Evolutionary conservation across 2,329 filamentous ascomycete species (phyloP), one percentile per base, ranked within the genome.

Genomic region (Diplodia intermedia): DNA sequence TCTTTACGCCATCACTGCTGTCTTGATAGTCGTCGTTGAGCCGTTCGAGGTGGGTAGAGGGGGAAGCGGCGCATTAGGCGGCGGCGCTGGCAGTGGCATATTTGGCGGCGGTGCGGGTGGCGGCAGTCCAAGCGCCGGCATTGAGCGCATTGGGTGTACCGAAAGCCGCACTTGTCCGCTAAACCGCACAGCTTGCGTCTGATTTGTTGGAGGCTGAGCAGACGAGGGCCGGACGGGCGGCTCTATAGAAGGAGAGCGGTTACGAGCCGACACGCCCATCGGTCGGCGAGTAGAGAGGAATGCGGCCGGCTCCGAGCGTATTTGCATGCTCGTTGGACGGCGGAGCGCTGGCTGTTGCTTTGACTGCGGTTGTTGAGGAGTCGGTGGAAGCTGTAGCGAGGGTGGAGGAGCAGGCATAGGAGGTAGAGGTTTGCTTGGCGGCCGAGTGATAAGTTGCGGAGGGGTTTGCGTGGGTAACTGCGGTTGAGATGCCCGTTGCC

Each of bases 91-190:
- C 26, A 83, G 71, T n/a, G 82, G 81, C 71, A 80, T 79, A 14
- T 74, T 77, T 66, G 82, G 82, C 26, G 82, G 82, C 3, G 82
- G 82, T 5, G 79, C 80, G 3, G 82, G 82, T 7, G 82, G 82
- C 2, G 81, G 81, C 2, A 84, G 71, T 0, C 77, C 75, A 15
- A 81, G 77, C 0, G 77, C 72, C 2, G 81, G 76, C 70, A 83
- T 78, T 20, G 75, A 79, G 11, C 72, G 73, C 69, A 54, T 66
- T 11, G 40, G 65, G 3, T 67, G 65, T 31, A 63, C 60, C 18
- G 47, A 52, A 23, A 52, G 18, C 31, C 29, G 50, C 47, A 74
- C 73, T 7, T 71, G 60, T 6, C 23, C 29, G 7, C 8, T 20
- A 12, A 38, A 18, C n/a, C 14, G 40, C 14, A 20, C 4, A 38